Evolutionary conservation across 2,329 filamentous ascomycete genomes (phyloP).

Genomic region (Hypoxylon sp.): DNA sequence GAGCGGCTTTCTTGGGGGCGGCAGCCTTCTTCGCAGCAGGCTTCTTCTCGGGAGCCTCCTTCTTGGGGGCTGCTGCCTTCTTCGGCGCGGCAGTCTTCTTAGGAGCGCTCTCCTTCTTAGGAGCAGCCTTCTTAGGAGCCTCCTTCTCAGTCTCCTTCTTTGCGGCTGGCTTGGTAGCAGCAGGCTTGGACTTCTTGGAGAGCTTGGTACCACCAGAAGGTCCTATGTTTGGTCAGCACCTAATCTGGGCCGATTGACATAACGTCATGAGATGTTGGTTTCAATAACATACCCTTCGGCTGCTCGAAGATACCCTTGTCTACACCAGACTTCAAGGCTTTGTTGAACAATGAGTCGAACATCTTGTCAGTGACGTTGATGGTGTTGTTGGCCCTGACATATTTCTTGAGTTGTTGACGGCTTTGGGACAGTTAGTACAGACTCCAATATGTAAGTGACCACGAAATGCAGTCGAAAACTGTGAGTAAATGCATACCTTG

Average conservation of each 20-base stretch:
- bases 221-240: conserved; percentile 62
- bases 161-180: conserved; percentile 52
- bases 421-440: conserved; percentile 54
- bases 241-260: neutral
- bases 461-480: conserved; percentile 24
- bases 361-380: conserved; percentile 61
- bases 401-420: conserved; percentile 73
- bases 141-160: conserved; percentile 57
- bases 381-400: conserved; percentile 56
- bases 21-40: conserved; percentile 75
- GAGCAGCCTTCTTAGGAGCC: conserved; percentile 55
- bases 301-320: conserved; percentile 89
- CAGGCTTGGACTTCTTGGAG: conserved; percentile 72
- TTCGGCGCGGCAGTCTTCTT: conserved; percentile 54
- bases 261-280: neutral
- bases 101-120: conserved; percentile 58
- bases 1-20: conserved; percentile 55
- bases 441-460: conserved; percentile 5
- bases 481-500: conserved; percentile 56
- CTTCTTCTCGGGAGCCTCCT: conserved; percentile 73
- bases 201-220: conserved; percentile 93
- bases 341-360: conserved; percentile 76
- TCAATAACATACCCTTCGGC: conserved; percentile 78
- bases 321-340: conserved; percentile 78
- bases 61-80: conserved; percentile 59